Percentiles rank a stretch among this genome's conserved stretches.
phyloP scores from a whole-genome alignment of 306 rosid species.

The Prunus dulcis region DNA sequence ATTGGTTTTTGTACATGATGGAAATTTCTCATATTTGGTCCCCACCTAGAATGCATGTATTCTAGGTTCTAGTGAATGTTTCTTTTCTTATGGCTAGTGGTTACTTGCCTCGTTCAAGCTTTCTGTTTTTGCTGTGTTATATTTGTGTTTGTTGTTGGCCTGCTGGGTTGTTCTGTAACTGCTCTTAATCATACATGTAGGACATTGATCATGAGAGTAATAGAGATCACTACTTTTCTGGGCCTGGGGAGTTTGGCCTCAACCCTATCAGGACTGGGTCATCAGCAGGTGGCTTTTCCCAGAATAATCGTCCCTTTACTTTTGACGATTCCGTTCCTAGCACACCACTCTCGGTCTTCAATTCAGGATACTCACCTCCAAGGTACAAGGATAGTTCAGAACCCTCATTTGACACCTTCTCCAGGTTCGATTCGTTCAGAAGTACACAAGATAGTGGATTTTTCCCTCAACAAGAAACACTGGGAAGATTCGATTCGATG shows the following conservation, averaged over 20 bases:
- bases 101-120: neutral
- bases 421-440: slow-evolving; percentile 80
- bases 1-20: neutral
- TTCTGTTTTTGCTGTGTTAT: neutral
- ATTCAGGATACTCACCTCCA: slow-evolving; percentile 60
- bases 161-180: neutral
- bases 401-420: slow-evolving; percentile 68
- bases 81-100: neutral
- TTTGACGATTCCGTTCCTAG: slow-evolving; percentile 96
- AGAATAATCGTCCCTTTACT: slow-evolving; percentile 57
- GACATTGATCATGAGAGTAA: slow-evolving; percentile 53
- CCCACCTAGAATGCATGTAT: neutral
- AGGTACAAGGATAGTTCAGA: slow-evolving; percentile 60
- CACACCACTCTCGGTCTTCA: slow-evolving; percentile 69
- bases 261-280: slow-evolving; percentile 78
- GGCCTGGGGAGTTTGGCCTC: slow-evolving; percentile 72
- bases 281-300: slow-evolving; percentile 43
- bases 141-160: slow-evolving; percentile 13
- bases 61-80: neutral
- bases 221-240: slow-evolving; percentile 65
- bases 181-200: slow-evolving; percentile 27
- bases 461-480: slow-evolving; percentile 49
- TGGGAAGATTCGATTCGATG: slow-evolving; percentile 64
- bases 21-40: neutral
- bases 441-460: slow-evolving; percentile 50